Percentiles rank a stretch among this genome's conserved stretches.
phyloP scores from a whole-genome alignment of 768 basidiomycete species.

The Aureoboletus auriporus region DNA sequence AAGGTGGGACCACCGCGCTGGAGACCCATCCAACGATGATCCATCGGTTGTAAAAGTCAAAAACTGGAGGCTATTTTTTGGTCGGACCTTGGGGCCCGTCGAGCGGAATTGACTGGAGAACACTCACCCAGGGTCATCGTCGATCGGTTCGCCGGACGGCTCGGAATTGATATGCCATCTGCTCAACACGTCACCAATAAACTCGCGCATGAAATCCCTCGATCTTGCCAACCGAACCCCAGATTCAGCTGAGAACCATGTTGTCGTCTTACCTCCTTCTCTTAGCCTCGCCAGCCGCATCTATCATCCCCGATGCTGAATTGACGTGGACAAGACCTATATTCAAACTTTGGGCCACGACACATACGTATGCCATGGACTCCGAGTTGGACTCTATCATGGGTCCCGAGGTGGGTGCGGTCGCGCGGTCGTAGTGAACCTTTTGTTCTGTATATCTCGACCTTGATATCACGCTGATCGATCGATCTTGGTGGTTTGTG shows the following conservation, averaged over 20 bases:
- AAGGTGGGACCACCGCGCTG: background rate
- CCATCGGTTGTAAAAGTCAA: background rate
- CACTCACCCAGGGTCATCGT: no score
- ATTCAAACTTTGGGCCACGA: slow-evolving; percentile 12
- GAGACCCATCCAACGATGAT: background rate
- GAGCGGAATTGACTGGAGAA: background rate
- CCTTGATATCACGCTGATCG: no score
- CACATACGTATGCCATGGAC: slow-evolving; percentile 1
- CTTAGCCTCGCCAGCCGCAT: background rate
- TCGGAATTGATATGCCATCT: slow-evolving; percentile 22
- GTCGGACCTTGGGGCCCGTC: background rate
- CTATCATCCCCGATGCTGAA: background rate
- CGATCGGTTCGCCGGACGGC: slow-evolving; percentile 10
- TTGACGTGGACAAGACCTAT: slow-evolving; percentile 25
- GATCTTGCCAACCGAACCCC: no score
- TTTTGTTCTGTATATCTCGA: no score
- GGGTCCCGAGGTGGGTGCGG: slow-evolving; percentile 36
- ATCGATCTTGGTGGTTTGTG: background rate
- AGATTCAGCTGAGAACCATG: slow-evolving; percentile 17
- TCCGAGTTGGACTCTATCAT: slow-evolving; percentile 3
- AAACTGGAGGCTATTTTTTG: background rate
- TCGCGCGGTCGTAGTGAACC: no score
- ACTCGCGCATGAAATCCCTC: no score
- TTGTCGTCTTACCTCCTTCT: slow-evolving; percentile 21
- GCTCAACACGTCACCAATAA: slow-evolving; percentile 9